Conservation (phyloP, 2,329 filamentous ascomycete genomes). For the Trichoderma sp. region DNA sequence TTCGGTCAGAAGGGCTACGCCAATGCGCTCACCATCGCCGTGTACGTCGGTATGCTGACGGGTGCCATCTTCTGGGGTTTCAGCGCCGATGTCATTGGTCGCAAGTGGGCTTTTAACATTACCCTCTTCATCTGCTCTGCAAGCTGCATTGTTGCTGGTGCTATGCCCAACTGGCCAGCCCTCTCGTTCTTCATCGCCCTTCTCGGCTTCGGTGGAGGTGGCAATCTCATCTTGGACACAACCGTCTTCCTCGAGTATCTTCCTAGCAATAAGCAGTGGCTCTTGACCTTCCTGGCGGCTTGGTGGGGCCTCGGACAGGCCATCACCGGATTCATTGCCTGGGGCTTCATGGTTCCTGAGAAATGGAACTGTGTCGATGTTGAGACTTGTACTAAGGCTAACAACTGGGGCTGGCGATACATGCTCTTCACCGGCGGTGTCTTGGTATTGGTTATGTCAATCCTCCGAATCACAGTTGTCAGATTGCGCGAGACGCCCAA, state of each 20-base stretch:
- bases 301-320: conserved; percentile 54
- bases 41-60: conserved; percentile 53
- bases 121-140: conserved; percentile 61
- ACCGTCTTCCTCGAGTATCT: conserved; percentile 53
- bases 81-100: conserved; percentile 64
- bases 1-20: conserved; percentile 53
- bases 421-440: conserved; percentile 45
- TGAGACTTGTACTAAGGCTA: conserved; percentile 43
- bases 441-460: conserved; percentile 42
- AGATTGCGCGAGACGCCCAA: conserved; percentile 49
- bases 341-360: conserved; percentile 49
- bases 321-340: conserved; percentile 43
- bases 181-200: conserved; percentile 62
- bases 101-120: conserved; percentile 66
- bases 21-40: conserved; percentile 59
- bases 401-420: conserved; percentile 51
- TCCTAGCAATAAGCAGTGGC: conserved; percentile 45
- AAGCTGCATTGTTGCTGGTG: conserved; percentile 59
- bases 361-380: conserved; percentile 40
- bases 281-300: conserved; percentile 43
- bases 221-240: conserved; percentile 50
- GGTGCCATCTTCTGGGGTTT: conserved; percentile 68
- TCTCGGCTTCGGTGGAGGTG: conserved; percentile 57
- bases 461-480: conserved; percentile 45
- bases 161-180: conserved; percentile 62